A percentile compares a stretch with the other conserved stretches of the same genome.
Evolutionary conservation across 73 alveolate species (phyloP).

Genomic region (Symbiodinium natans): DNA sequence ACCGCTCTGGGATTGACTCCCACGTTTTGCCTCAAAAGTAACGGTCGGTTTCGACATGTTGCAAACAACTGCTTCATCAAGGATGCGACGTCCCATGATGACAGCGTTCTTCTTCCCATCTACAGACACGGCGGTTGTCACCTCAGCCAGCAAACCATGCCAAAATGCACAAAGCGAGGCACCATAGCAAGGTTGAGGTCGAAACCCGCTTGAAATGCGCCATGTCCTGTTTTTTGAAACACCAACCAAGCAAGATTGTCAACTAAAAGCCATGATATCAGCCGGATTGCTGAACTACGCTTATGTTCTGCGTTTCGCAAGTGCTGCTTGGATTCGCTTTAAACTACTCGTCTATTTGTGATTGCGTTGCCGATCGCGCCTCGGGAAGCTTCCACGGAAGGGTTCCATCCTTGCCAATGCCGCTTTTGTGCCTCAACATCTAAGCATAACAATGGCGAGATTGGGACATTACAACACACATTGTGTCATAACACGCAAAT

Average conservation of each 20-base stretch:
- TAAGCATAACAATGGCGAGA: background rate
- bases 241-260: too few species aligned
- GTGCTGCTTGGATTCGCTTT: too few species aligned
- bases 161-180: background rate
- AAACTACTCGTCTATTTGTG: too few species aligned
- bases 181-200: background rate
- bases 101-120: constrained; percentile 77
- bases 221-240: constrained; percentile 52
- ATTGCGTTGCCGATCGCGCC: background rate
- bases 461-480: background rate
- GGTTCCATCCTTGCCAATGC: constrained; percentile 74
- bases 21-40: constrained; percentile 98
- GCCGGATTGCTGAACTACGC: too few species aligned
- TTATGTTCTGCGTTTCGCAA: too few species aligned
- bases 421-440: constrained; percentile 23
- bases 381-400: constrained; percentile 81
- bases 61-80: too few species aligned
- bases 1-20: constrained; percentile 97
- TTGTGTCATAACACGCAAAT: background rate
- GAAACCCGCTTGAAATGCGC: constrained; percentile 33
- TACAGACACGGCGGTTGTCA: constrained; percentile 37
- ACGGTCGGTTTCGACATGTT: constrained; percentile 93
- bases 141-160: background rate
- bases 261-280: too few species aligned
- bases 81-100: constrained; percentile 52